Percentiles rank a stretch among this genome's conserved stretches.
Conservation (phyloP, 768 basidiomycete species). For the Trametes meyenii region DNA sequence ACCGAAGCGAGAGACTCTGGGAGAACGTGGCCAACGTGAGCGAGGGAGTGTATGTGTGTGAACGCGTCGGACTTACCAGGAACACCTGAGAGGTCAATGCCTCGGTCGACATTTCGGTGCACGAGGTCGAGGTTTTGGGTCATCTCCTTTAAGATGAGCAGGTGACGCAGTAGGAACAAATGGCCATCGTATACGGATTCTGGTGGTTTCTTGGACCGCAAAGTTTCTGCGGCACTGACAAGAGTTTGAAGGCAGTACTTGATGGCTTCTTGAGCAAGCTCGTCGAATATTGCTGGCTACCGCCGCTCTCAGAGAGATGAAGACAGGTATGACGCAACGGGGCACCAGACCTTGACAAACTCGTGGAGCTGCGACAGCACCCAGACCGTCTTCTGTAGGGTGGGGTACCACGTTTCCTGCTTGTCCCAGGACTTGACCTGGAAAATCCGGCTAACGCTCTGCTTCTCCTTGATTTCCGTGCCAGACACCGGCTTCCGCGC, state of each 20-base stretch:
- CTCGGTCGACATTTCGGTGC: constrained; percentile 46
- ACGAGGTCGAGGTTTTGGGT: constrained; percentile 72
- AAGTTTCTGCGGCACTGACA: constrained; percentile 65
- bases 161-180: constrained; percentile 88
- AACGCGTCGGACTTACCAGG: constrained; percentile 48
- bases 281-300: constrained; percentile 94
- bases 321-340: neutral
- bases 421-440: constrained; percentile 69
- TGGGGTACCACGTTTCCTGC: constrained; percentile 91
- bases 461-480: constrained; percentile 63
- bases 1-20: constrained; percentile 61
- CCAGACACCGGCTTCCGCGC: constrained; percentile 47
- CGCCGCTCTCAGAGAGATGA: constrained; percentile 3
- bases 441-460: constrained; percentile 70
- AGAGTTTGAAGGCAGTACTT: constrained; percentile 82
- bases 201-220: constrained; percentile 53
- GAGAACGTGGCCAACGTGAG: constrained; percentile 1
- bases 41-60: constrained; percentile 11
- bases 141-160: constrained; percentile 91
- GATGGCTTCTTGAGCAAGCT: constrained; percentile 94
- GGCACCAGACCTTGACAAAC: constrained; percentile 77
- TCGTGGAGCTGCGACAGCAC: constrained; percentile 87
- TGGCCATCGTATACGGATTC: constrained; percentile 64
- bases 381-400: constrained; percentile 87
- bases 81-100: constrained; percentile 52